phyloP scores from a whole-genome alignment of 2,329 filamentous ascomycete species.

The Penicillium glabrum region DNA sequence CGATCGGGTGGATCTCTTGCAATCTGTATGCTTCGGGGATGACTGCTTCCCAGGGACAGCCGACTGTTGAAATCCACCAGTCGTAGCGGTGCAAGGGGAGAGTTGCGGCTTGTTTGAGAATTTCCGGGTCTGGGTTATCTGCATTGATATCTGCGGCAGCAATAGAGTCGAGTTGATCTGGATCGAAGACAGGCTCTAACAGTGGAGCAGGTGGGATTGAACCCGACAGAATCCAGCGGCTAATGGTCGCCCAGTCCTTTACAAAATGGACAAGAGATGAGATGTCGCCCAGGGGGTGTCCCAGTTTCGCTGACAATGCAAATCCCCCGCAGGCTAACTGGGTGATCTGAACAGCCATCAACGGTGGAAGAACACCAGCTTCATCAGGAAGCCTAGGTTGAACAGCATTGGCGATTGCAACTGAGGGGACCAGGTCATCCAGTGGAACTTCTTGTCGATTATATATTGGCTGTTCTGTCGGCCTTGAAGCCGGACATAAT shows the following conservation, averaged over 20 bases:
- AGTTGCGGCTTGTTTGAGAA: conserved; percentile 21
- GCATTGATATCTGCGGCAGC: conserved; percentile 27
- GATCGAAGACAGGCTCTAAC: conserved; percentile 41
- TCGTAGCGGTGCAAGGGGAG: conserved; percentile 51
- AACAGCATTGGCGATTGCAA: neutral
- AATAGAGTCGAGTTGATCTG: conserved; percentile 37
- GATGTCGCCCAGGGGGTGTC: conserved; percentile 12
- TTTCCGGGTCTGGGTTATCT: conserved; percentile 23
- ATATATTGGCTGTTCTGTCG: conserved; percentile 12
- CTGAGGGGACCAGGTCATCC: neutral
- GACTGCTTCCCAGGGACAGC: conserved; percentile 8
- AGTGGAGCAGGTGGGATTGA: neutral
- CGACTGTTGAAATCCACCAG: conserved; percentile 42
- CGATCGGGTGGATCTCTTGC: conserved; percentile 30
- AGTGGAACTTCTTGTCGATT: conserved; percentile 4
- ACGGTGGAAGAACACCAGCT: neutral
- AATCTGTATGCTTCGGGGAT: conserved; percentile 11
- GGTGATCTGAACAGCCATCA: conserved; percentile 11
- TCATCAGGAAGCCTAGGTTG: neutral
- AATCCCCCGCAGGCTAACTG: conserved; percentile 30
- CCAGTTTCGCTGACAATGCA: conserved; percentile 25
- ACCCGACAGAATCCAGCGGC: conserved; percentile 7
- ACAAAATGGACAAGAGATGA: conserved; percentile 9
- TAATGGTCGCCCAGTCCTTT: conserved; percentile 13
- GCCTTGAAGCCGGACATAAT: conserved; percentile 27